Evolutionary conservation across 140 eudicot genomes (phyloP), one percentile per base, ranked within the genome.

Genomic region (Senecio squalidus): DNA sequence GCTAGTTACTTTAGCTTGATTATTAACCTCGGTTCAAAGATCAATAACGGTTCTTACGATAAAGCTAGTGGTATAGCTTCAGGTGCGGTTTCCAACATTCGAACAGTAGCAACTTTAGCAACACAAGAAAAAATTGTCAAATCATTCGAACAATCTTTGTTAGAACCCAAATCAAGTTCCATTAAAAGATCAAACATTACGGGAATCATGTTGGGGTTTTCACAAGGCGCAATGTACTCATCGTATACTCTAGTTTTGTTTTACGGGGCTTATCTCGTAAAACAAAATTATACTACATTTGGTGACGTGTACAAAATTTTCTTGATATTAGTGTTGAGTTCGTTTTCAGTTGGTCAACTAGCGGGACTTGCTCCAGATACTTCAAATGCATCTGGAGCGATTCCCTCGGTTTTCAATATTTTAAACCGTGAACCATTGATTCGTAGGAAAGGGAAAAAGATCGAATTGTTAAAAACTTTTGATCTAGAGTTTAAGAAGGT

Each of bases 361-460:
- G 94, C 94, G 20, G 94, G 96, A 6, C 96, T 88, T 14, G 96
- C 94, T 14, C 96, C 94, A 6, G 94, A 88, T 45, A 88, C 94
- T 52, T 80, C 90, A 41, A 70, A 50, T 78, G 96, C 89, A 20
- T 15, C 77, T 22, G 71, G 75, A 47, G 79, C 90, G 41, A 78
- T 88, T 40, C 89, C 89, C 2, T 73, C 77, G 1, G 84, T 88
- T 69, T 60, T 82, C 1, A 63, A 57, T 22, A 69, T 81, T 36
- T 14, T 84, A 44, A 70, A 78, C 40, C 84, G 96, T 20, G 58
- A 29, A 30, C 87, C 96, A 21, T 58, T 55, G 48, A 88, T 88
- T 55, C 34, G 29, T 5, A 78, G 73, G 29, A 74, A 75, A 38
- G 84, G 72, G 27, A 75, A 58, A 61, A 81, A 55, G 66, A 43